phyloP scores from a whole-genome alignment of 1,284 basidiomycete genomes.

The Ganoderma boninense region DNA sequence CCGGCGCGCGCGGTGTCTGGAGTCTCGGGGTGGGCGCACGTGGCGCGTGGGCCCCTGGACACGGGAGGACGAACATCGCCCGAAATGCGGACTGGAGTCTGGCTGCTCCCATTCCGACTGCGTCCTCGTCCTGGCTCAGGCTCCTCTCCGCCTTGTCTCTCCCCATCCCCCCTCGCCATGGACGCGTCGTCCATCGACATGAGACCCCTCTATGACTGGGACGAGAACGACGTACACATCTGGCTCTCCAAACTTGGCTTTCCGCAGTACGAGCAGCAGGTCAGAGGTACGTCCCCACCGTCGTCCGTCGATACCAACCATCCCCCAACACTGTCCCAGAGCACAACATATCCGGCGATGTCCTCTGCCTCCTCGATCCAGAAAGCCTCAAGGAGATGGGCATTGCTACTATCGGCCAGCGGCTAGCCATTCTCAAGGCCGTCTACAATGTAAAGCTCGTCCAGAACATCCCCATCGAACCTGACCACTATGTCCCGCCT shows the following conservation, averaged over 20 bases:
- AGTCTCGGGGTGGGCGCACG: slow-evolving; percentile 10
- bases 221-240: slow-evolving; percentile 80
- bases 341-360: slow-evolving; percentile 90
- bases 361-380: slow-evolving; percentile 83
- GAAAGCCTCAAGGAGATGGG: slow-evolving; percentile 88
- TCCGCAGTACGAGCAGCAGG: slow-evolving; percentile 80
- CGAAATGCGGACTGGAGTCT: slow-evolving; percentile 19
- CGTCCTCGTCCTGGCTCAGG: slow-evolving; percentile 25
- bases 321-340: slow-evolving; percentile 50
- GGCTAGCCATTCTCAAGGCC: slow-evolving; percentile 88
- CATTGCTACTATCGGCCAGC: slow-evolving; percentile 85
- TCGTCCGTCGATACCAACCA: slow-evolving; percentile 22
- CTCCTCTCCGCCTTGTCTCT: slow-evolving; percentile 26
- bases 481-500: slow-evolving; percentile 90
- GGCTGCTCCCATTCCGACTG: slow-evolving; percentile 29
- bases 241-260: slow-evolving; percentile 82
- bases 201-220: slow-evolving; percentile 76
- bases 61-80: slow-evolving; percentile 14
- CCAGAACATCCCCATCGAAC: slow-evolving; percentile 83
- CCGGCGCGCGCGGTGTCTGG: slow-evolving; percentile 9
- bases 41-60: slow-evolving; percentile 21
- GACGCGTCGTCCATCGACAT: slow-evolving; percentile 50
- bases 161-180: slow-evolving; percentile 37
- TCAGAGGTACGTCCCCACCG: slow-evolving; percentile 60
- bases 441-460: slow-evolving; percentile 89